phyloP scores from a whole-genome alignment of 2,329 filamentous ascomycete species.

The Beauveria brongniartii region DNA sequence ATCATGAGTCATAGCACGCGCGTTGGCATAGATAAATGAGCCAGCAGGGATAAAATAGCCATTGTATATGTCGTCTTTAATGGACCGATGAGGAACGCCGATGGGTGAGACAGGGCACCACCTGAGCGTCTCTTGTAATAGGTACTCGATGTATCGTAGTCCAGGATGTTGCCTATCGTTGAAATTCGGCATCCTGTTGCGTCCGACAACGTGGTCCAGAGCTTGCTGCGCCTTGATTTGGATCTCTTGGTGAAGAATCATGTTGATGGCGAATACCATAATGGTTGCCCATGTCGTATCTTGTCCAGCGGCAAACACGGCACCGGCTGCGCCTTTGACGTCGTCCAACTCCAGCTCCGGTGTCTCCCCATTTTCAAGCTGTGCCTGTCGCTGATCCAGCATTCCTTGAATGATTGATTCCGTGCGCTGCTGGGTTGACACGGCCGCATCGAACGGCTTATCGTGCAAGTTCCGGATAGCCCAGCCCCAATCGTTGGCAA shows the following conservation, averaged over 20 bases:
- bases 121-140: conserved; percentile 39
- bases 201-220: conserved; percentile 39
- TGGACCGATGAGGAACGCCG: conserved; percentile 46
- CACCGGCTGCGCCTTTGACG: conserved; percentile 41
- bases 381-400: conserved; percentile 18
- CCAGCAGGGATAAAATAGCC: conserved; percentile 51
- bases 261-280: conserved; percentile 37
- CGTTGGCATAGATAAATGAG: conserved; percentile 33
- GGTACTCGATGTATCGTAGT: conserved; percentile 35
- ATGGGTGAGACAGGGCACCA: conserved; percentile 38
- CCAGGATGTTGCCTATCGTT: conserved; percentile 29
- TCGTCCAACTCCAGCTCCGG: conserved; percentile 32
- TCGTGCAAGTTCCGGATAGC: conserved; percentile 35
- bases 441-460: conserved; percentile 32
- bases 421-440: conserved; percentile 21
- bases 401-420: conserved; percentile 22
- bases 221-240: conserved; percentile 38
- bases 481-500: conserved; percentile 22
- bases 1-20: conserved; percentile 37
- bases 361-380: conserved; percentile 19
- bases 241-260: conserved; percentile 33
- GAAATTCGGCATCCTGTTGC: conserved; percentile 35
- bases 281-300: conserved; percentile 37
- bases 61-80: conserved; percentile 48
- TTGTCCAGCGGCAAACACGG: conserved; percentile 39